Evolutionary conservation across 2,329 filamentous ascomycete genomes (phyloP), one percentile per base, ranked within the genome.

Genomic region (Penicillium sp.): DNA sequence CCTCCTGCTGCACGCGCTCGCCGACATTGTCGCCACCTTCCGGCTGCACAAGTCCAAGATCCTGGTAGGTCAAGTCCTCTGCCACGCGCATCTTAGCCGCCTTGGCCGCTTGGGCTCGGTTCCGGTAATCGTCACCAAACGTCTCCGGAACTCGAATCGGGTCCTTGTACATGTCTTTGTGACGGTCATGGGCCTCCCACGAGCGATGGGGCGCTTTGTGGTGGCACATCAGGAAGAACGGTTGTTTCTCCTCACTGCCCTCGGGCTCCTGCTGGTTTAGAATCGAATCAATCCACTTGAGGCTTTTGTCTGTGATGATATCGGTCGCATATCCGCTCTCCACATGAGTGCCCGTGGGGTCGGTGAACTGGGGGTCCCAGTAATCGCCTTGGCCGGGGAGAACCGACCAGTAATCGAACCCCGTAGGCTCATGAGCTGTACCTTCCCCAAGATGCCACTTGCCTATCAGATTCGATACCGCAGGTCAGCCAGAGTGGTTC

Each of bases 181-280:
- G 10, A 6, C 10, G 26, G 77, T 54, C 78, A 78, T 5, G 69
- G 58, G 51, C 81, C 68, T 82, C 79, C 80, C 80, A 82, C 10
- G 69, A 74, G 3, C 79, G 70, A 55, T 83, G 80, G 0, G 80
- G 80, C 0, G 80, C 80, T 56, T 83, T 83, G 61, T 83, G 80
- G 55, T 82, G 80, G 59, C 78, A 82, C 80, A 83, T 82, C 34
- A 80, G 58, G 58, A 81, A 82, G 63, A 82, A 82, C 0, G 79
- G 79, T 49, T 68, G 68, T 1, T 49, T 34, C 4, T 51, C 54
- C 32, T 69, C 67, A 6, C 68, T 65, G 17, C 26, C 26, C 26
- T 27, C 26, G 26, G 26, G 26, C 26, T 27, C 7, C 26, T 27
- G 26, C 26, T 27, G 26, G 26, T 27, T 27, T 10, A 27, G 26